Base-by-base conservation (phyloP, 371 early-diverging fungal genomes). In the Lichtheimia corymbifera region DNA sequence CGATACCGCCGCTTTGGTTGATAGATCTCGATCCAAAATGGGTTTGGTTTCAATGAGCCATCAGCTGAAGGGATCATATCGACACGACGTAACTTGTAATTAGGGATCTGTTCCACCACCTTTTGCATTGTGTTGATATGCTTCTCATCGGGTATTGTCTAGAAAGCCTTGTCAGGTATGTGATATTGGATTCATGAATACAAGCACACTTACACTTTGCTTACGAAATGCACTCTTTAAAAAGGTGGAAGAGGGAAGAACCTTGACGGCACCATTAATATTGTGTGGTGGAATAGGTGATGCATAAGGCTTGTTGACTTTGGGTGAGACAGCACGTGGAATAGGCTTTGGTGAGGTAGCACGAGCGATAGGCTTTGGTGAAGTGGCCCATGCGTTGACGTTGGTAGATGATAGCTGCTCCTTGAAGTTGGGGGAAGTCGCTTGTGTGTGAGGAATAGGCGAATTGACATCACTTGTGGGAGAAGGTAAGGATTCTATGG, bases 1-100 rank as follows among this genome's bases (percentile, higher is more conserved):
- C 56, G 56, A 45, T 27, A 54, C 12, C 53, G 53, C 27, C 47
- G 61, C 53, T 44, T 61, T 24, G 54, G 53, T 49, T 55, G 50
- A 30, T 64, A 64, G 17, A 64, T 64, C 40, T 64, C 64, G 24
- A 35, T 27, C 64, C 64, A 64, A 20, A 64, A 44, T 22, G 58
- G 58, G 14, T 64, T 64, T 28, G 59, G 64, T 54, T 64, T 52
- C 43, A 53, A 30, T 3, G 58, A 43, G 27, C 64, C 64, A 44
- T 64, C 64, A 47, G 64, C 42, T 15, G 45, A 58, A 56, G n/a
- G 35, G 9, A 64, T 45, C 45, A 64, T 54, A 47, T 64, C 64
- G 5, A 59, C 59, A 12, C 59, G 58, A 20, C 64, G 57, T 15
- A 64, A 30, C 20, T 59, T 43, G 15, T 54, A 54, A 9, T 59